phyloP scores from a whole-genome alignment of 1,284 basidiomycete species.

The Phaffia rhodozyma region DNA sequence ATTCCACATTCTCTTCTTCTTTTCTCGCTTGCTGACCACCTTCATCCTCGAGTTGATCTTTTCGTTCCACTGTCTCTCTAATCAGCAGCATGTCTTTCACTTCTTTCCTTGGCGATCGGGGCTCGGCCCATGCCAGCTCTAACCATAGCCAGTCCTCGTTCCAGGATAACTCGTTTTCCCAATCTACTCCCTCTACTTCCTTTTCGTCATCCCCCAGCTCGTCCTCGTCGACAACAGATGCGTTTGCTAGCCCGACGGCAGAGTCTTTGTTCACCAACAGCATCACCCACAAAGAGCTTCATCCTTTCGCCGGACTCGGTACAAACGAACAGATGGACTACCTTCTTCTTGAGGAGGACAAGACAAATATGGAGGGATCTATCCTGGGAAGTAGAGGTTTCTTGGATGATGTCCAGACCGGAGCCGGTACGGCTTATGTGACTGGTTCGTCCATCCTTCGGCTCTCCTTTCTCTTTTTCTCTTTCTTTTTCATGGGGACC shows the following conservation, averaged over 20 bases:
- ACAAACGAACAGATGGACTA: constrained; percentile 70
- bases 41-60: neutral
- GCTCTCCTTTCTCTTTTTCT: neutral
- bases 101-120: constrained; percentile 30
- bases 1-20: neutral
- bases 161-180: constrained; percentile 30
- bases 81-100: constrained; percentile 30
- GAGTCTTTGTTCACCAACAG: constrained; percentile 57
- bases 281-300: constrained; percentile 73
- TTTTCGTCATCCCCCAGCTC: constrained; percentile 17
- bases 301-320: constrained; percentile 76
- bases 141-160: constrained; percentile 27
- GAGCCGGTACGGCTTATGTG: constrained; percentile 97
- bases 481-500: constrained; percentile 23
- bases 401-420: constrained; percentile 99
- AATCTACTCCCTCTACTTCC: constrained; percentile 23
- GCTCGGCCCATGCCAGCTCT: constrained; percentile 1
- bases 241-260: constrained; percentile 36
- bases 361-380: constrained; percentile 70
- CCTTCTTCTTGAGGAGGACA: constrained; percentile 83
- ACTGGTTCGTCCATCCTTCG: constrained; percentile 54
- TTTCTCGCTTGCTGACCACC: neutral
- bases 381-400: constrained; percentile 67
- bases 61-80: neutral
- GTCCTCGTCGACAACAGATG: constrained; percentile 9